A percentile compares a stretch with the other conserved stretches of the same genome.
These are phyloP conservation scores for Petunia hybrid DNA, from an alignment of 305 asterid species.

Conservation along the genomic window DNA sequence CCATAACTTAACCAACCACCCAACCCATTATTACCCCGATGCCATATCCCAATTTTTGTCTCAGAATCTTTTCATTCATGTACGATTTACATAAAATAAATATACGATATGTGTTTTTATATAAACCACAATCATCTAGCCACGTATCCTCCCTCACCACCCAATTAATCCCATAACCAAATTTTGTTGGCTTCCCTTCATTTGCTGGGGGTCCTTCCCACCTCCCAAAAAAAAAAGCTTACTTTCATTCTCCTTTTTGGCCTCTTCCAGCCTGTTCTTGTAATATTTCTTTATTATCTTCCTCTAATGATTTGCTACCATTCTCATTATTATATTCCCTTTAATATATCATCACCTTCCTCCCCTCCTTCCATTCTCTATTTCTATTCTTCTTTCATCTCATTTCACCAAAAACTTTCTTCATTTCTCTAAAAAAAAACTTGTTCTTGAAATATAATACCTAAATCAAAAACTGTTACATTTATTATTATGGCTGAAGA, in stretches of 20 bases:
- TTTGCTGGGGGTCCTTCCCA: background rate
- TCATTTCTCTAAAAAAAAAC: constrained; percentile 21
- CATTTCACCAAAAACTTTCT: constrained; percentile 33
- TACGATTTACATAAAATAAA: too few species aligned
- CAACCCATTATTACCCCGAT: background rate
- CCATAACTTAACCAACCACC: constrained; percentile 16
- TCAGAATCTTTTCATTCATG: too few species aligned
- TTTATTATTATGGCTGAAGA: constrained; percentile 91
- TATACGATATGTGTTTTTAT: too few species aligned
- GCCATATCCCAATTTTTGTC: constrained; percentile 12
- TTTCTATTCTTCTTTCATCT: background rate
- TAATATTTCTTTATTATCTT: constrained; percentile 38
- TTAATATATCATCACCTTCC: too few species aligned
- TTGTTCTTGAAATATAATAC: background rate
- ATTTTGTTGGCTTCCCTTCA: constrained; percentile 19
- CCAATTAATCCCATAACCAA: constrained; percentile 21
- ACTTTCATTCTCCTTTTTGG: constrained; percentile 45
- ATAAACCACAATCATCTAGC: constrained; percentile 14
- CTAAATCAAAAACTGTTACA: background rate
- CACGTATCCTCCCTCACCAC: constrained; percentile 35
- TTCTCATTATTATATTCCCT: constrained; percentile 41
- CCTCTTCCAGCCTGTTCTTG: constrained; percentile 48
- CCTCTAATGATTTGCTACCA: constrained; percentile 29
- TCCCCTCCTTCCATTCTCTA: constrained; percentile 40
- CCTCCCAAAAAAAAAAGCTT: background rate